A percentile compares a stretch with the other conserved stretches of the same genome.
Evolutionary conservation across 1,139 yeast genomes (phyloP).

Genomic region (Suhomyces atakaporum): DNA sequence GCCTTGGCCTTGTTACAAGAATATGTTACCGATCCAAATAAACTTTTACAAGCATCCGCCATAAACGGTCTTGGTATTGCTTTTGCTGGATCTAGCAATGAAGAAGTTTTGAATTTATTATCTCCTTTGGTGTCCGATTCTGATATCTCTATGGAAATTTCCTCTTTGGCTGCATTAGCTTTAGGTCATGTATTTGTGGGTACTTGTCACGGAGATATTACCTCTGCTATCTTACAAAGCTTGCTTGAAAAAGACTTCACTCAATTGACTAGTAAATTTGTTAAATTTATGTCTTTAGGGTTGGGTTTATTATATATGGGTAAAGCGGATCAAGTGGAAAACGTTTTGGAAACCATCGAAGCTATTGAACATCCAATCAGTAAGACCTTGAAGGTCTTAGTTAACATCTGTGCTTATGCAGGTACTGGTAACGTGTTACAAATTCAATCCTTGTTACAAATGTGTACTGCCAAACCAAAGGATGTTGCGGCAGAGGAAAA

Average conservation of each 20-base stretch:
- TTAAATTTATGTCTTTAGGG: conserved; percentile 88
- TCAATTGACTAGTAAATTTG: conserved; percentile 83
- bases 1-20: conserved; percentile 85
- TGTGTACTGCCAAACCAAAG: conserved; percentile 68
- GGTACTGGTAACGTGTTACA: conserved; percentile 98
- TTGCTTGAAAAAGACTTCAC: conserved; percentile 78
- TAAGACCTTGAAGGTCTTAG: conserved; percentile 84
- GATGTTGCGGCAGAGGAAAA: conserved; percentile 37
- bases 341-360: conserved; percentile 88
- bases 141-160: conserved; percentile 71
- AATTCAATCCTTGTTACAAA: conserved; percentile 86
- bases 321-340: conserved; percentile 92
- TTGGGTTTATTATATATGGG: conserved; percentile 92
- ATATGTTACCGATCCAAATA: conserved; percentile 55
- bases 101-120: conserved; percentile 74
- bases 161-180: conserved; percentile 86
- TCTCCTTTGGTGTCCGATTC: conserved; percentile 88
- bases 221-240: conserved; percentile 87
- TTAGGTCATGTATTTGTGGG: conserved; percentile 96
- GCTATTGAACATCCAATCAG: conserved; percentile 96
- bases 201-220: conserved; percentile 91
- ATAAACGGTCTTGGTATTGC: conserved; percentile 92
- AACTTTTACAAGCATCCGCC: conserved; percentile 72
- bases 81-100: conserved; percentile 91
- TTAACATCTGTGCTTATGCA: conserved; percentile 92